Percentiles rank a stretch among this genome's conserved stretches.
These are phyloP conservation scores for Aspergillus versicolor DNA, from an alignment of 2,329 filamentous ascomycete genomes.

Conservation along the genomic window DNA sequence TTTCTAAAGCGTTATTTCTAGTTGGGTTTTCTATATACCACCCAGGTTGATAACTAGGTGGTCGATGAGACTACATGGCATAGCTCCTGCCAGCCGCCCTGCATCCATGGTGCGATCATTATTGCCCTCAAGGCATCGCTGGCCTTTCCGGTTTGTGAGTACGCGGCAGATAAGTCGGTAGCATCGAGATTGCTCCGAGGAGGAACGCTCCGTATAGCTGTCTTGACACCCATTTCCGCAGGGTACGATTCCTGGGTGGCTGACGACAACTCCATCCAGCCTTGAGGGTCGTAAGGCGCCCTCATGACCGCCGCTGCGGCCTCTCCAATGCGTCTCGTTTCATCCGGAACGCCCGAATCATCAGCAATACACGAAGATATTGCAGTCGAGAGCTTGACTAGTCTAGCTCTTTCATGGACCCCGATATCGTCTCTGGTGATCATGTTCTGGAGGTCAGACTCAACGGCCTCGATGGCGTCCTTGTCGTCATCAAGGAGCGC, in stretches of 20 bases:
- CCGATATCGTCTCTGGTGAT: slow-evolving; percentile 66
- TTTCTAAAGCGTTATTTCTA: slow-evolving; percentile 1
- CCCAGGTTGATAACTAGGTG: slow-evolving; percentile 10
- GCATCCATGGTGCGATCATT: slow-evolving; percentile 77
- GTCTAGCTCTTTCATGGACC: slow-evolving; percentile 63
- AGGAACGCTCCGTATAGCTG: slow-evolving; percentile 72
- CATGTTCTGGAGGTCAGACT: slow-evolving; percentile 71
- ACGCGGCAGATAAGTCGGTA: slow-evolving; percentile 68
- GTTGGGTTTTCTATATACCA: neutral
- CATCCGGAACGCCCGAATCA: slow-evolving; percentile 40
- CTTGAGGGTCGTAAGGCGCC: slow-evolving; percentile 72
- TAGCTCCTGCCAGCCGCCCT: slow-evolving; percentile 60
- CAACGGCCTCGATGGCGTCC: slow-evolving; percentile 77
- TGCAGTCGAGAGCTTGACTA: slow-evolving; percentile 73
- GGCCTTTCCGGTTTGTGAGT: slow-evolving; percentile 68
- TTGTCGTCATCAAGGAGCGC: slow-evolving; percentile 76
- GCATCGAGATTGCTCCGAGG: slow-evolving; percentile 69
- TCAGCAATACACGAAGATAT: slow-evolving; percentile 61
- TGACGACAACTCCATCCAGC: slow-evolving; percentile 75
- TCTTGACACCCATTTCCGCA: slow-evolving; percentile 76
- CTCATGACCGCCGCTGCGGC: slow-evolving; percentile 77
- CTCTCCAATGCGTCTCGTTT: slow-evolving; percentile 59
- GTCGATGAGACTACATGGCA: slow-evolving; percentile 27
- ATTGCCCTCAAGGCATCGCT: slow-evolving; percentile 75
- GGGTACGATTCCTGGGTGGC: slow-evolving; percentile 54